Percentiles rank a stretch among this genome's conserved stretches.
phyloP scores from a whole-genome alignment of 2,329 filamentous ascomycete species.

The Aspergillus tubingensis region DNA sequence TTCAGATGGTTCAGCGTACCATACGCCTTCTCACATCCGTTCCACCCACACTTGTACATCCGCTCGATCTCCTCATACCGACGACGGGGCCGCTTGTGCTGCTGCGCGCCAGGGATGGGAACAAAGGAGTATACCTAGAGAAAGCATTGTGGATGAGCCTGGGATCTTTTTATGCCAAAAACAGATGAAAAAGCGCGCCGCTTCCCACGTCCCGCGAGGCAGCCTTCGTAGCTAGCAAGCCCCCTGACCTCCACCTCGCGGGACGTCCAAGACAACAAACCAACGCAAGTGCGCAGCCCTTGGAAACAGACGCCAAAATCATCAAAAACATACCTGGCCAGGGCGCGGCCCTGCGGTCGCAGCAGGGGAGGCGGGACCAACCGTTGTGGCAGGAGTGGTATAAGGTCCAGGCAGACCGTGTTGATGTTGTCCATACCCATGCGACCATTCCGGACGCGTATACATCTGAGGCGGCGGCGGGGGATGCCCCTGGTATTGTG shows the following conservation, averaged over 20 bases:
- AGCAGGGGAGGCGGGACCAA: slow-evolving; percentile 62
- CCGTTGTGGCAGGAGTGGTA: slow-evolving; percentile 57
- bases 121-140: slow-evolving; percentile 93
- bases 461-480: slow-evolving; percentile 51
- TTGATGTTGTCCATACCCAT: slow-evolving; percentile 48
- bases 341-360: slow-evolving; percentile 62
- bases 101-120: slow-evolving; percentile 92
- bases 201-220: slow-evolving; percentile 17
- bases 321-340: slow-evolving; percentile 60
- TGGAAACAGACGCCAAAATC: slow-evolving; percentile 36
- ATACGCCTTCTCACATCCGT: slow-evolving; percentile 97
- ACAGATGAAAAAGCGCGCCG: slow-evolving; percentile 24
- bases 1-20: slow-evolving; percentile 97
- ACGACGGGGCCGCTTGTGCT: slow-evolving; percentile 91
- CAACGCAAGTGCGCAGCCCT: slow-evolving; percentile 30
- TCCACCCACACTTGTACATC: slow-evolving; percentile 99
- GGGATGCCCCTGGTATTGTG: slow-evolving; percentile 61
- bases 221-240: slow-evolving; percentile 18
- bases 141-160: slow-evolving; percentile 26
- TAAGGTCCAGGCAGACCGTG: slow-evolving; percentile 53
- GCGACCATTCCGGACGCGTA: slow-evolving; percentile 49
- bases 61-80: slow-evolving; percentile 98
- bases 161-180: slow-evolving; percentile 13
- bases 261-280: slow-evolving; percentile 33
- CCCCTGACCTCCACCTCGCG: slow-evolving; percentile 14